phyloP scores from a whole-genome alignment of 345 rosid genomes.

The Triadica sebifera region DNA sequence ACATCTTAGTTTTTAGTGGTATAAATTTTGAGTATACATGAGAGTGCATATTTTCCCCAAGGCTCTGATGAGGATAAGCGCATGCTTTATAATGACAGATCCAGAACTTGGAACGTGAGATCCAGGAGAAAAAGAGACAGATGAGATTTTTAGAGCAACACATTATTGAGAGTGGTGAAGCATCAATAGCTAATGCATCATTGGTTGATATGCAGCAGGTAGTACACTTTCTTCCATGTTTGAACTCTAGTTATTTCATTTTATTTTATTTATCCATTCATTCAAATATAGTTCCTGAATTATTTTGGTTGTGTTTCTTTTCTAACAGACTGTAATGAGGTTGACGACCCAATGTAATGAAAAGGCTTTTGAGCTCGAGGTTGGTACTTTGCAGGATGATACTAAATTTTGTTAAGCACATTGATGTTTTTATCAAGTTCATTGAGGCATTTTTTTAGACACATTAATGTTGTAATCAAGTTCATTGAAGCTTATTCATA shows the following conservation, averaged over 20 bases:
- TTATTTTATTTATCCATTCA: background rate
- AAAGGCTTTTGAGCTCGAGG: constrained; percentile 96
- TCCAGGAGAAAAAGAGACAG: constrained; percentile 88
- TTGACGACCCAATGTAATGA: constrained; percentile 96
- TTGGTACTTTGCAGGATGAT: constrained; percentile 27
- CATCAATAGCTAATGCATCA: constrained; percentile 87
- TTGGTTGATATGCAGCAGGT: constrained; percentile 98
- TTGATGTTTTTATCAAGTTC: background rate
- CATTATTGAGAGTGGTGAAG: constrained; percentile 89
- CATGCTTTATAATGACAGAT: constrained; percentile 47
- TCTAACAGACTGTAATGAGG: constrained; percentile 76
- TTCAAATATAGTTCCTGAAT: constrained; percentile 3
- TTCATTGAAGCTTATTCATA: background rate
- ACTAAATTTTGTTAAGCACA: background rate
- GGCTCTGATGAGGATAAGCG: background rate
- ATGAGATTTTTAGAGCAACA: constrained; percentile 81
- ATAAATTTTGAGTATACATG: background rate
- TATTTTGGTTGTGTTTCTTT: constrained; percentile 22
- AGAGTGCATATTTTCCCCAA: background rate
- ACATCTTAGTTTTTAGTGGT: constrained; percentile 1
- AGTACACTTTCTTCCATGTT: constrained; percentile 14
- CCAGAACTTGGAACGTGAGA: constrained; percentile 78
- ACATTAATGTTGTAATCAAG: background rate
- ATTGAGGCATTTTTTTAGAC: background rate
- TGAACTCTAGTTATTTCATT: background rate